phyloP scores from a whole-genome alignment of 2,329 filamentous ascomycete species.

The Coniochaeta prunicola region DNA sequence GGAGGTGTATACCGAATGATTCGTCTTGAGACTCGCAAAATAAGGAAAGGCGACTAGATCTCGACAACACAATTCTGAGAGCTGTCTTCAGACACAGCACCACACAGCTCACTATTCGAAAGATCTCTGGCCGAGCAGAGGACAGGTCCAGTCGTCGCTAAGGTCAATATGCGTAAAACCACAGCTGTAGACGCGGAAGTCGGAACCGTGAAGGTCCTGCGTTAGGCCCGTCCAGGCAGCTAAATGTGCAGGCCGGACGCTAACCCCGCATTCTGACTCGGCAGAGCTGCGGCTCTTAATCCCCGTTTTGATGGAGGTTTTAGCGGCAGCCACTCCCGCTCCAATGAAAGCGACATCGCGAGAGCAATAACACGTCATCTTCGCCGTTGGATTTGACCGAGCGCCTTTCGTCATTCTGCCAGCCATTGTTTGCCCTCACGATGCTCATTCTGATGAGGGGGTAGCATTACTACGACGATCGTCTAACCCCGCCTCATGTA shows the following conservation, averaged over 20 bases:
- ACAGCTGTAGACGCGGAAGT: too few species aligned
- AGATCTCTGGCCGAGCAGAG: too few species aligned
- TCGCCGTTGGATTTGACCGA: background rate
- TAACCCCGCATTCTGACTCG: background rate
- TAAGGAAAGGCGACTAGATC: too few species aligned
- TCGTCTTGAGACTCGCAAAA: too few species aligned
- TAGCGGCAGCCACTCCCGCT: conserved; percentile 2
- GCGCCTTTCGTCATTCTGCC: background rate
- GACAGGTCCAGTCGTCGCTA: too few species aligned
- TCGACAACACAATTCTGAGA: too few species aligned
- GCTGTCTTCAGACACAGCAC: too few species aligned
- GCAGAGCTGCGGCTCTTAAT: background rate
- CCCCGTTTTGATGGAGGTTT: background rate
- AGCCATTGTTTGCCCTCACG: background rate
- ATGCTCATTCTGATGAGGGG: background rate
- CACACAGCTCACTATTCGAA: too few species aligned
- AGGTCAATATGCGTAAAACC: too few species aligned
- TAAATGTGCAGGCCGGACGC: background rate
- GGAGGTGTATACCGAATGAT: too few species aligned
- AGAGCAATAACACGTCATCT: background rate
- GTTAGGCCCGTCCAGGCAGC: background rate
- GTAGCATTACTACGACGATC: background rate
- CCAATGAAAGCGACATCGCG: background rate
- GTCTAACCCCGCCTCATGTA: background rate
- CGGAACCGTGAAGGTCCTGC: background rate